Percentiles rank a stretch among this genome's conserved stretches.
These are phyloP conservation scores for Bipolaris bicolor DNA, from an alignment of 2,329 filamentous ascomycete genomes.

Conservation along the genomic window DNA sequence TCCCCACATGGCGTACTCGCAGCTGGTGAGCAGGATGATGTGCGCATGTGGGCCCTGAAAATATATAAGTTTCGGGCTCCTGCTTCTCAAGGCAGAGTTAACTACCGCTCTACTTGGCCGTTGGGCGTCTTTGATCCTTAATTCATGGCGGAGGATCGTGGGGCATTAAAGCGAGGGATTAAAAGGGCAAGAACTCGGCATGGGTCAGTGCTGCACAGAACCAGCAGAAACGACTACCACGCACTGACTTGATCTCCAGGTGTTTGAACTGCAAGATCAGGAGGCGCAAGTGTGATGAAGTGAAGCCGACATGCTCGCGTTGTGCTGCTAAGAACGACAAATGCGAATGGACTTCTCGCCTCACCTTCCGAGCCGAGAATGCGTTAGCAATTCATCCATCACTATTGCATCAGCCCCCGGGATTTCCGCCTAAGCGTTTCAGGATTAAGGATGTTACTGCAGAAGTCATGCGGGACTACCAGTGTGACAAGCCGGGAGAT, in stretches of 20 bases:
- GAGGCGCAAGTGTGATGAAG: constrained; percentile 27
- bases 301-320: constrained; percentile 23
- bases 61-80: not conserved
- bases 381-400: constrained; percentile 11
- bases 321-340: constrained; percentile 21
- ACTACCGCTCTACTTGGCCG: not conserved
- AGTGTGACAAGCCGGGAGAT: not conserved
- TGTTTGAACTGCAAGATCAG: constrained; percentile 26
- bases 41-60: constrained; percentile 1
- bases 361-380: constrained; percentile 25
- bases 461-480: constrained; percentile 21
- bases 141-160: constrained; percentile 1
- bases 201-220: constrained; percentile 1
- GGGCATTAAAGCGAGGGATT: not conserved
- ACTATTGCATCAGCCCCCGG: constrained; percentile 6
- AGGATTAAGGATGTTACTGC: constrained; percentile 17
- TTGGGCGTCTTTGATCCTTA: not conserved
- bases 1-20: constrained; percentile 8
- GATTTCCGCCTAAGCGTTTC: constrained; percentile 9
- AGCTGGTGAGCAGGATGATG: not conserved
- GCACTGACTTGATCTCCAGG: not conserved
- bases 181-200: constrained; percentile 14
- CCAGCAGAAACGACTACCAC: not conserved
- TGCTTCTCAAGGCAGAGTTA: not conserved
- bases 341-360: constrained; percentile 24